Evolutionary conservation across 2,329 filamentous ascomycete species (phyloP).

Genomic region (Colletotrichum lindemuthianum): DNA sequence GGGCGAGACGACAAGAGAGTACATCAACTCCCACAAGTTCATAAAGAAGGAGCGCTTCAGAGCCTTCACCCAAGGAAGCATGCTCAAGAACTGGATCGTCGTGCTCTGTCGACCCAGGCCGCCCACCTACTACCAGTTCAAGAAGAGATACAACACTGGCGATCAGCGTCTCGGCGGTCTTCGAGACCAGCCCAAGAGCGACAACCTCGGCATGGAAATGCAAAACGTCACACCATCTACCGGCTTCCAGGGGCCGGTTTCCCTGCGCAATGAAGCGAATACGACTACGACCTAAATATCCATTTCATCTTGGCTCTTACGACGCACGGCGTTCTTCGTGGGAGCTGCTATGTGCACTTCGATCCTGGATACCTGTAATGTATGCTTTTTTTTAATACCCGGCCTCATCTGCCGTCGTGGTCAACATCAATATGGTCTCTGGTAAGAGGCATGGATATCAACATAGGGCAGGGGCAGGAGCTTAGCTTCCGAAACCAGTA

Average conservation of each 20-base stretch:
- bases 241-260: constrained; percentile 65
- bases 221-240: constrained; percentile 64
- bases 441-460: background rate
- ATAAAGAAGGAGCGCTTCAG: constrained; percentile 89
- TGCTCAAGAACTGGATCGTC: constrained; percentile 80
- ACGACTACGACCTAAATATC: constrained; percentile 29
- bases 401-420: constrained; percentile 13
- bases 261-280: constrained; percentile 50
- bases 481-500: too few relatives aligned
- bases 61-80: constrained; percentile 83
- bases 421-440: constrained; percentile 4
- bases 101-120: constrained; percentile 86
- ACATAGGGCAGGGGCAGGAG: background rate
- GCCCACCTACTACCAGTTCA: constrained; percentile 91
- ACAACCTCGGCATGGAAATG: constrained; percentile 75
- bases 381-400: constrained; percentile 37
- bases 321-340: constrained; percentile 21
- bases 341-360: constrained; percentile 29
- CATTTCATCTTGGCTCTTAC: constrained; percentile 10
- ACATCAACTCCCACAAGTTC: constrained; percentile 96
- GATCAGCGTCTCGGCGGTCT: constrained; percentile 81
- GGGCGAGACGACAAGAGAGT: constrained; percentile 95
- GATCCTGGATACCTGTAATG: constrained; percentile 37
- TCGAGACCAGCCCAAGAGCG: constrained; percentile 54
- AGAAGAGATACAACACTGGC: constrained; percentile 77